phyloP scores from a whole-genome alignment of 352 stramenopile species.

The Phytophthora crassamura region DNA sequence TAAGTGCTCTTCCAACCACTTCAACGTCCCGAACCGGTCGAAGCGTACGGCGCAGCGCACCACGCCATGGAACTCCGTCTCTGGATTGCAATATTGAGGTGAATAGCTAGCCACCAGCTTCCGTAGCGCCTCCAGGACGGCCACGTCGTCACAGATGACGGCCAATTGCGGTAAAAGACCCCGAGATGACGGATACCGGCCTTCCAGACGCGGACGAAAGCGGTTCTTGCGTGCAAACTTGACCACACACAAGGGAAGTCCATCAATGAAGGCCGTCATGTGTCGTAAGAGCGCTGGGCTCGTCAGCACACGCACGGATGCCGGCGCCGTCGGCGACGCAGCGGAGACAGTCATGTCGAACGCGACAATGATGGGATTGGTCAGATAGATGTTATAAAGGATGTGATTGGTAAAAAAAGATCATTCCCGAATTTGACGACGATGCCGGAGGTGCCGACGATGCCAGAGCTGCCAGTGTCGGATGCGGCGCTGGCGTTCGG shows the following conservation, averaged over 20 bases:
- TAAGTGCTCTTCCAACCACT: conserved; percentile 35
- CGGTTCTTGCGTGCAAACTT: conserved; percentile 29
- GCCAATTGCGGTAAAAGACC: conserved; percentile 38
- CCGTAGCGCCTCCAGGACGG: conserved; percentile 25
- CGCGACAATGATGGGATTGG: neutral
- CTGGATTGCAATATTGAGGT: conserved; percentile 14
- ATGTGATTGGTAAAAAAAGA: too few relatives aligned
- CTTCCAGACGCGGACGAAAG: conserved; percentile 31
- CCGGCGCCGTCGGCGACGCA: conserved; percentile 5
- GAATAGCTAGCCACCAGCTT: conserved; percentile 15
- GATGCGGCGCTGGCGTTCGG: conserved; percentile 39
- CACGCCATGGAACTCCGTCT: conserved; percentile 36
- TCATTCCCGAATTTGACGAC: too few relatives aligned
- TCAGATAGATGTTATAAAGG: too few relatives aligned
- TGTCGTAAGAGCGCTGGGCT: conserved; percentile 24
- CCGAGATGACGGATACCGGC: conserved; percentile 30
- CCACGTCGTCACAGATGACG: conserved; percentile 34
- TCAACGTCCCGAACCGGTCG: conserved; percentile 28
- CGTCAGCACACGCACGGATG: conserved; percentile 32
- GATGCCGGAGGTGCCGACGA: conserved; percentile 9
- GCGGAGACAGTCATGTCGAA: conserved; percentile 31
- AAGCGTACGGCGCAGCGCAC: conserved; percentile 41
- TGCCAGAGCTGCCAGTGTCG: conserved; percentile 33
- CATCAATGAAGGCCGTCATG: conserved; percentile 39
- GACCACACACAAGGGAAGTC: conserved; percentile 30